A percentile compares a stretch with the other conserved stretches of the same genome.
Conservation (phyloP, 2,329 filamentous ascomycete genomes). For the Fusarium staphyleae region DNA sequence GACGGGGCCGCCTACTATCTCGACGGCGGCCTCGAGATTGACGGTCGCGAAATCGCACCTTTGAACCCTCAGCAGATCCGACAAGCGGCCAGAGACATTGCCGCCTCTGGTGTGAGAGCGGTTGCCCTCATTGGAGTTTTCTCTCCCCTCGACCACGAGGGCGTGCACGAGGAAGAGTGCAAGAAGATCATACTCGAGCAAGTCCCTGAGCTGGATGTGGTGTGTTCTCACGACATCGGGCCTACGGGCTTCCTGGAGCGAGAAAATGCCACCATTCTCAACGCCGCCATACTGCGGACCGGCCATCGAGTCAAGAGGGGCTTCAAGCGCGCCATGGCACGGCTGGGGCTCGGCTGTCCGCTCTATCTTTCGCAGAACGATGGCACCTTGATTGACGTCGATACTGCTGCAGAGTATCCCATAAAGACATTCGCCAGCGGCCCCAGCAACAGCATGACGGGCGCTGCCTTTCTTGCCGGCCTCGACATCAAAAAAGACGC, state of each 20-base stretch:
- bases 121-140: conserved; percentile 56
- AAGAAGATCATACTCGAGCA: conserved; percentile 48
- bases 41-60: conserved; percentile 53
- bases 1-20: conserved; percentile 52
- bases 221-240: conserved; percentile 54
- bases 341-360: conserved; percentile 51
- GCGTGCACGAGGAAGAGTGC: conserved; percentile 51
- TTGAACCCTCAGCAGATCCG: conserved; percentile 50
- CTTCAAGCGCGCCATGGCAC: conserved; percentile 55
- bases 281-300: conserved; percentile 58
- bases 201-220: conserved; percentile 47
- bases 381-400: conserved; percentile 58
- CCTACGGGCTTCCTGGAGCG: conserved; percentile 54
- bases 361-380: conserved; percentile 62
- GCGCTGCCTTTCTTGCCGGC: conserved; percentile 61
- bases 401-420: conserved; percentile 55
- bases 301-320: conserved; percentile 55
- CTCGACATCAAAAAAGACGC: conserved; percentile 45
- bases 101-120: conserved; percentile 45
- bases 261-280: conserved; percentile 63
- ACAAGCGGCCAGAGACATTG: conserved; percentile 44
- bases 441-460: conserved; percentile 61
- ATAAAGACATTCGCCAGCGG: conserved; percentile 62
- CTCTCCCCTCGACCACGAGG: conserved; percentile 53
- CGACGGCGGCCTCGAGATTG: conserved; percentile 57